Evolutionary conservation across 2,329 filamentous ascomycete genomes (phyloP).

Genomic region (Gnomoniopsis sp.): DNA sequence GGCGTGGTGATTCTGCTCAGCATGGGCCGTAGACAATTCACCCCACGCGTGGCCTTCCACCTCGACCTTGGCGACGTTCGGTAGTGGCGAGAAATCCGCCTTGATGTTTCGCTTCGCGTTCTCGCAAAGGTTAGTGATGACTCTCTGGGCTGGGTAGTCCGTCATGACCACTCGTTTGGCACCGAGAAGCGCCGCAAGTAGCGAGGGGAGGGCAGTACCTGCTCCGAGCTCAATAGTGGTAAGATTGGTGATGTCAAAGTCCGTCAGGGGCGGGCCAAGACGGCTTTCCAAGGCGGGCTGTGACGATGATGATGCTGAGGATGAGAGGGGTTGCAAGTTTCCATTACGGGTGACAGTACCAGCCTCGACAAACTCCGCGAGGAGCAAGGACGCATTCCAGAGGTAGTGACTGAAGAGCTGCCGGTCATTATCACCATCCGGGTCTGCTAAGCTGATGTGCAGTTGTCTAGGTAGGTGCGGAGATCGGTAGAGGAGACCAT

Average conservation of each 20-base stretch:
- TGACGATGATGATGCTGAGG: background rate
- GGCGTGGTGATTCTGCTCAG: conserved; percentile 25
- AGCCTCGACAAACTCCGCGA: conserved; percentile 54
- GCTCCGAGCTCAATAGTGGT: conserved; percentile 64
- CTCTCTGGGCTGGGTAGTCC: conserved; percentile 63
- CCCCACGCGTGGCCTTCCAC: conserved; percentile 67
- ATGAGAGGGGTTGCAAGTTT: background rate
- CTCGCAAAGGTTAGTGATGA: conserved; percentile 54
- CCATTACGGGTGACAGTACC: conserved; percentile 32
- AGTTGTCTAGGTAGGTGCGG: conserved; percentile 45
- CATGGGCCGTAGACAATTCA: conserved; percentile 32
- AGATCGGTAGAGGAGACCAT: conserved; percentile 57
- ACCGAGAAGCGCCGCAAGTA: conserved; percentile 46
- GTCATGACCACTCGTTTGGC: conserved; percentile 54
- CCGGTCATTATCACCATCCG: conserved; percentile 48
- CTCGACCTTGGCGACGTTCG: conserved; percentile 27
- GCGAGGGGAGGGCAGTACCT: conserved; percentile 55
- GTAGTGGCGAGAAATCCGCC: conserved; percentile 30
- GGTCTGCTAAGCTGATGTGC: conserved; percentile 44
- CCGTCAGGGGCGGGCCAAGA: conserved; percentile 15
- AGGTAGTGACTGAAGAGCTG: conserved; percentile 68
- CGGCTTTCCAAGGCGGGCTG: background rate
- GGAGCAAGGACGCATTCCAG: conserved; percentile 63
- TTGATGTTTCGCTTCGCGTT: conserved; percentile 56
- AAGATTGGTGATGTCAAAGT: conserved; percentile 48